Evolutionary conservation across 164 flowering plant species (phyloP).

Genomic region (Warburgia ugandensis): DNA sequence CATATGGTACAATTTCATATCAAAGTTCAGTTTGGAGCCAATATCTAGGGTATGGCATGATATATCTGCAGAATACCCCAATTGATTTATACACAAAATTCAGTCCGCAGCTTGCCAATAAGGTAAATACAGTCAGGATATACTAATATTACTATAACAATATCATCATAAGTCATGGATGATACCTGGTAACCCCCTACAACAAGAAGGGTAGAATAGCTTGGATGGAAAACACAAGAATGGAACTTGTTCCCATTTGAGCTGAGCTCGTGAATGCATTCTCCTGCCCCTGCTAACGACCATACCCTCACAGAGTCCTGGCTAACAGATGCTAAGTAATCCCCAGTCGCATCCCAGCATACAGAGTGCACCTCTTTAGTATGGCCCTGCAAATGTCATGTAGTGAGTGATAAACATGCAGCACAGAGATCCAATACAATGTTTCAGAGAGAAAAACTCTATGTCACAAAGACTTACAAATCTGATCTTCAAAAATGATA

Average conservation of each 20-base stretch:
- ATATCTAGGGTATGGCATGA: too few relatives aligned
- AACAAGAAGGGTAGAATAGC: conserved; percentile 64
- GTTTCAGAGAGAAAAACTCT: neutral
- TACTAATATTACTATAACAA: neutral
- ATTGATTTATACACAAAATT: too few relatives aligned
- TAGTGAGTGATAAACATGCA: neutral
- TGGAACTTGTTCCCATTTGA: conserved; percentile 72
- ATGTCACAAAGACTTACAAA: neutral
- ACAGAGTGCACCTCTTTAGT: conserved; percentile 50
- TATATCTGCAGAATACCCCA: too few relatives aligned
- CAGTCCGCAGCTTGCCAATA: too few relatives aligned
- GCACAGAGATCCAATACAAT: neutral
- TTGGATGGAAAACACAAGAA: conserved; percentile 87
- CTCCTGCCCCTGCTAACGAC: conserved; percentile 55
- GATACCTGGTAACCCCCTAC: conserved; percentile 73
- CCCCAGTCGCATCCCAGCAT: conserved; percentile 89
- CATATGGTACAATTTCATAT: too few relatives aligned
- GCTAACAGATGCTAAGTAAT: conserved; percentile 72
- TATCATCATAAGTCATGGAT: neutral
- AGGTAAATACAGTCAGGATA: too few relatives aligned
- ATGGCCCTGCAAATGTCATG: conserved; percentile 49
- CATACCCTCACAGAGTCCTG: conserved; percentile 71
- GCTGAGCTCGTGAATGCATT: conserved; percentile 73
- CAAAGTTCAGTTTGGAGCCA: too few relatives aligned
- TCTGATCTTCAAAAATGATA: neutral